Percentiles rank a stretch among this genome's conserved stretches.
phyloP scores from a whole-genome alignment of 495 filamentous ascomycete species.

The Pyronema omphalodes region DNA sequence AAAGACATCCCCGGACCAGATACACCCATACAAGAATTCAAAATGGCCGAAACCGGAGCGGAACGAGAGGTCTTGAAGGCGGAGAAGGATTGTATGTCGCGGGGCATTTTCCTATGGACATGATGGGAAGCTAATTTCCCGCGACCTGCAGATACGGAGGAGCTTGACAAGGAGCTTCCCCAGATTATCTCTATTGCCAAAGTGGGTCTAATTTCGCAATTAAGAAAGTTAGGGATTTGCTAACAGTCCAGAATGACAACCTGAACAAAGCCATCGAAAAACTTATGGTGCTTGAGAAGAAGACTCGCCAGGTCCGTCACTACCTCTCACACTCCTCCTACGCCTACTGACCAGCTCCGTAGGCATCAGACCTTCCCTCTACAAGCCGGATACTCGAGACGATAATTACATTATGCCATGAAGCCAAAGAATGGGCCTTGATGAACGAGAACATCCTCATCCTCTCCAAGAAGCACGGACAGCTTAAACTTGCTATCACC shows the following conservation, averaged over 20 bases:
- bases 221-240: slow-evolving; percentile 8
- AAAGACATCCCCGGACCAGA: no score
- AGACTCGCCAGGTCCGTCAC: slow-evolving; percentile 66
- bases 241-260: slow-evolving; percentile 37
- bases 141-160: slow-evolving; percentile 42
- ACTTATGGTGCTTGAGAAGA: slow-evolving; percentile 77
- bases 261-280: slow-evolving; percentile 79
- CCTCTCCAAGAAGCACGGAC: slow-evolving; percentile 97
- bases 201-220: slow-evolving; percentile 30
- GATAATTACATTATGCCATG: slow-evolving; percentile 86
- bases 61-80: slow-evolving; percentile 29
- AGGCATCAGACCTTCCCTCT: slow-evolving; percentile 89
- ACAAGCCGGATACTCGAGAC: slow-evolving; percentile 72
- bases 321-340: not conserved
- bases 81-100: slow-evolving; percentile 39
- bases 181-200: slow-evolving; percentile 76
- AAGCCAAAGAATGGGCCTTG: slow-evolving; percentile 75
- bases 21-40: not conserved
- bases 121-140: not conserved
- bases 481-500: slow-evolving; percentile 95
- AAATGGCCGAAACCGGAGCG: slow-evolving; percentile 9
- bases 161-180: slow-evolving; percentile 76
- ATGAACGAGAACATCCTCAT: slow-evolving; percentile 91
- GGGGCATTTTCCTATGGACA: slow-evolving; percentile 3
- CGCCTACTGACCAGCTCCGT: slow-evolving; percentile 12